Percentiles rank a stretch among this genome's conserved stretches.
phyloP scores from a whole-genome alignment of 2,329 filamentous ascomycete species.

The Pseudogymnoascus sp. region DNA sequence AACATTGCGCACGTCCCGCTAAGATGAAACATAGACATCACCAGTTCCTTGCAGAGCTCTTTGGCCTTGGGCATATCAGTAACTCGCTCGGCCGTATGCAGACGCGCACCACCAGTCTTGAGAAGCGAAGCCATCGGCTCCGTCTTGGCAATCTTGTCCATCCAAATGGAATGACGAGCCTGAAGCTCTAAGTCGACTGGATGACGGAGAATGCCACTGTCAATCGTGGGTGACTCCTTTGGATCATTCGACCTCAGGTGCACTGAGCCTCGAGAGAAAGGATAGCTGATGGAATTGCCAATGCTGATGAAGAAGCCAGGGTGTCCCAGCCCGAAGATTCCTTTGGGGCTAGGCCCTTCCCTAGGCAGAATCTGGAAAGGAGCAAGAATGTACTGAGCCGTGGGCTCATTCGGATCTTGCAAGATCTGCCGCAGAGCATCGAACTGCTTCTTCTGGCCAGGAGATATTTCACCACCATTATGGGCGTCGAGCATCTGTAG shows the following conservation, averaged over 20 bases:
- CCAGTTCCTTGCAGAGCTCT: slow-evolving; percentile 11
- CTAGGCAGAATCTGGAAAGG: slow-evolving; percentile 15
- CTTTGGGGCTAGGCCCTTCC: slow-evolving; percentile 14
- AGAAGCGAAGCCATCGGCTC: slow-evolving; percentile 27
- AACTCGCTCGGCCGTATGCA: neutral
- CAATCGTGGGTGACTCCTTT: slow-evolving; percentile 31
- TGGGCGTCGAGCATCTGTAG: slow-evolving; percentile 10
- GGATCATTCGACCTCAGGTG: slow-evolving; percentile 35
- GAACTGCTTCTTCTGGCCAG: slow-evolving; percentile 13
- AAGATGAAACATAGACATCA: slow-evolving; percentile 18
- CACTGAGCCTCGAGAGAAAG: slow-evolving; percentile 35
- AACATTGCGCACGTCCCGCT: slow-evolving; percentile 23
- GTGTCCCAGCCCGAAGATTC: slow-evolving; percentile 15
- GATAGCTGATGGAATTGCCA: slow-evolving; percentile 29
- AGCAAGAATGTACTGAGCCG: slow-evolving; percentile 16
- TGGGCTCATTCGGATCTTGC: slow-evolving; percentile 11
- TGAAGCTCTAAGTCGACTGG: slow-evolving; percentile 36
- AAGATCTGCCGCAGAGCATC: slow-evolving; percentile 12
- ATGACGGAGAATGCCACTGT: slow-evolving; percentile 37
- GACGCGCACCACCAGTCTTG: slow-evolving; percentile 15
- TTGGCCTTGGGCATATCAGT: slow-evolving; percentile 11
- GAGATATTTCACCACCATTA: neutral
- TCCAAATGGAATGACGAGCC: slow-evolving; percentile 29
- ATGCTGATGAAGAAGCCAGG: slow-evolving; percentile 24
- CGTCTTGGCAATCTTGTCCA: slow-evolving; percentile 28